Base-by-base conservation (phyloP, 192 early-diverging fungal species). In the Coemansia sp. region DNA sequence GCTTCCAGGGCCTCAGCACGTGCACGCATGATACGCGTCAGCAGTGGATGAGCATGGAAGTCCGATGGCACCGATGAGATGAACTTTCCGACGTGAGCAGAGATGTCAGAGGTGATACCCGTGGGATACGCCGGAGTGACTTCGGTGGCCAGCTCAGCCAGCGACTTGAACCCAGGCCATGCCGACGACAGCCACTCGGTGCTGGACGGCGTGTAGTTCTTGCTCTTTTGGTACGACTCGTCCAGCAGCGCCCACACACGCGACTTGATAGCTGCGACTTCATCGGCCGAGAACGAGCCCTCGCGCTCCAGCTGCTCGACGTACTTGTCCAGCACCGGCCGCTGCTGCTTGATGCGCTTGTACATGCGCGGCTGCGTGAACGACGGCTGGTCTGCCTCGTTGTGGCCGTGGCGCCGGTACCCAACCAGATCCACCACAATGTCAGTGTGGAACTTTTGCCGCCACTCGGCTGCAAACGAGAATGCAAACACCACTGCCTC, bases 351-450 rank as follows among this genome's bases (percentile, higher is more conserved):
- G 82, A 98, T 94, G 60, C 87, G 86, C 77, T 90, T 83, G 83
- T 97, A 97, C 95, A 98, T 97, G 72, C 89, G 87, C 47, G 97
- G 97, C 79, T 98, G 97, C 27, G 97, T 98, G 85, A 98, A 98
- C 73, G 86, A 88, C 52, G 97, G 97, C 82, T 98, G 95, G 85
- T 98, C 97, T 41, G 93, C 94, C 83, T 98, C 97, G 84, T 98
- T 98, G 89, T 98, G 97, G 54, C 97, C 97, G 59, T 98, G 90
- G 72, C 91, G 91, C 61, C 97, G 90, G 88, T 98, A 98, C 71
- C 97, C 93, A 27, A 98, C 93, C 69, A 98, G 87, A 62, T 98
- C 95, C 62, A 98, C 82, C 14, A 98, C 94, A 64, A 96, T 92
- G 85, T 96, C 94, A 71, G 92, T 94, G 80, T 95, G 93, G 90